Evolutionary conservation across 2,329 filamentous ascomycete genomes (phyloP).

Genomic region (Epichloe sibirici): DNA sequence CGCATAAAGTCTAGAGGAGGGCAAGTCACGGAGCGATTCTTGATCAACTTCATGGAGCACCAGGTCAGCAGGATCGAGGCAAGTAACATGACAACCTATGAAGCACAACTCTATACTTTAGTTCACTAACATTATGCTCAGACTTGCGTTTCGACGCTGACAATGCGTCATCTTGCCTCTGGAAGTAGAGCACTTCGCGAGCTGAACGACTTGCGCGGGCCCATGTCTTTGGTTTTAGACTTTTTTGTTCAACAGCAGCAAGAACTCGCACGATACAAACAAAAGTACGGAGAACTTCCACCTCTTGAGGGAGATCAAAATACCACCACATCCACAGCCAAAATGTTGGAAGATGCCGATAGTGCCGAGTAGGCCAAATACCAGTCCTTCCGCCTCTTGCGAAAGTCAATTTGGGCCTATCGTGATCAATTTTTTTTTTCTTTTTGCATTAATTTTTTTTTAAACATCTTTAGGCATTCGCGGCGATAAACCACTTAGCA

Average conservation of each 20-base stretch:
- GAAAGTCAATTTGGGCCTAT: background rate
- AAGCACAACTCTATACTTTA: background rate
- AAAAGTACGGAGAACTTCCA: conserved; percentile 33
- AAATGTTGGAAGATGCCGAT: background rate
- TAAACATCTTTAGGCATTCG: background rate
- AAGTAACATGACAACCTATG: conserved; percentile 12
- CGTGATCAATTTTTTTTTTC: background rate
- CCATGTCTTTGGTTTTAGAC: conserved; percentile 61
- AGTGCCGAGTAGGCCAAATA: background rate
- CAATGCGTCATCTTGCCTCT: conserved; percentile 65
- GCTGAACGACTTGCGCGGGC: conserved; percentile 62
- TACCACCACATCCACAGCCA: conserved; percentile 10
- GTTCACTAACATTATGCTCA: conserved; percentile 21
- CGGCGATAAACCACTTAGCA: background rate
- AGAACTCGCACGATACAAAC: conserved; percentile 51
- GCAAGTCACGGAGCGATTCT: conserved; percentile 77
- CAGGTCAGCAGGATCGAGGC: conserved; percentile 95
- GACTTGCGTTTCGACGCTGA: conserved; percentile 71
- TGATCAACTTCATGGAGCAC: conserved; percentile 85
- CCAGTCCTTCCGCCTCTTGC: background rate
- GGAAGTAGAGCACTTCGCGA: conserved; percentile 50
- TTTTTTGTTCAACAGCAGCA: conserved; percentile 48
- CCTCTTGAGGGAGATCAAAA: conserved; percentile 7
- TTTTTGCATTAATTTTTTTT: background rate
- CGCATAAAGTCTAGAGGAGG: conserved; percentile 53